Percentiles rank a stretch among this genome's conserved stretches.
Evolutionary conservation across 768 basidiomycete genomes (phyloP).

Genomic region (Dentipellis fragilis): DNA sequence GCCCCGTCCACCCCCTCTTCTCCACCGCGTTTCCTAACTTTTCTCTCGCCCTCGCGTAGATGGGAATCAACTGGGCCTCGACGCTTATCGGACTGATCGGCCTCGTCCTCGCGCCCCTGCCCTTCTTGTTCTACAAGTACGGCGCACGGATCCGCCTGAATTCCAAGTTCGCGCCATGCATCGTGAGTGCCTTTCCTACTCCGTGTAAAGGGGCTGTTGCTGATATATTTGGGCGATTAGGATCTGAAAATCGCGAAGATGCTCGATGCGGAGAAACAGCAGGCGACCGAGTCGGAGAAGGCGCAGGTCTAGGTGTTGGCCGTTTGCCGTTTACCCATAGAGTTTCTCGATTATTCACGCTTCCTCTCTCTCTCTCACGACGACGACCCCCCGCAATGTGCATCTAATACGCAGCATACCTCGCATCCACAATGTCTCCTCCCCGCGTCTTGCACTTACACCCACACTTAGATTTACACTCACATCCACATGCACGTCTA

Average conservation of each 20-base stretch:
- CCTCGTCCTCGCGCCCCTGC: not conserved
- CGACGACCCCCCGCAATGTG: no score
- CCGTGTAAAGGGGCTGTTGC: no score
- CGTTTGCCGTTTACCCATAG: no score
- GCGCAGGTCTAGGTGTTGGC: no score
- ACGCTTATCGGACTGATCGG: conserved; percentile 2
- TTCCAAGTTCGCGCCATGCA: conserved; percentile 5
- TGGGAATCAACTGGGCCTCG: conserved; percentile 7
- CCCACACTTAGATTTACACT: not conserved
- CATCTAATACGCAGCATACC: no score
- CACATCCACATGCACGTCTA: no score
- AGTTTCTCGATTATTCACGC: no score
- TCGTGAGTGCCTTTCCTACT: not conserved
- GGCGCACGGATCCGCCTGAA: conserved; percentile 3
- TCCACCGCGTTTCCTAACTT: no score
- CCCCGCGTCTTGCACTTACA: not conserved
- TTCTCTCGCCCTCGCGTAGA: not conserved
- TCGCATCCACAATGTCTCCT: no score
- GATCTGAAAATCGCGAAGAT: conserved; percentile 3
- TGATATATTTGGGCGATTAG: no score
- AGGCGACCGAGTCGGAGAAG: no score
- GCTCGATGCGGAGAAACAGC: not conserved
- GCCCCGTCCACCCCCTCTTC: not conserved
- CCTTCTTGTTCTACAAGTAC: conserved; percentile 5
- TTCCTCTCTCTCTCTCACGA: no score